Percentiles rank a stretch among this genome's conserved stretches.
Evolutionary conservation across 345 rosid genomes (phyloP).

Genomic region (Adansonia digitata): DNA sequence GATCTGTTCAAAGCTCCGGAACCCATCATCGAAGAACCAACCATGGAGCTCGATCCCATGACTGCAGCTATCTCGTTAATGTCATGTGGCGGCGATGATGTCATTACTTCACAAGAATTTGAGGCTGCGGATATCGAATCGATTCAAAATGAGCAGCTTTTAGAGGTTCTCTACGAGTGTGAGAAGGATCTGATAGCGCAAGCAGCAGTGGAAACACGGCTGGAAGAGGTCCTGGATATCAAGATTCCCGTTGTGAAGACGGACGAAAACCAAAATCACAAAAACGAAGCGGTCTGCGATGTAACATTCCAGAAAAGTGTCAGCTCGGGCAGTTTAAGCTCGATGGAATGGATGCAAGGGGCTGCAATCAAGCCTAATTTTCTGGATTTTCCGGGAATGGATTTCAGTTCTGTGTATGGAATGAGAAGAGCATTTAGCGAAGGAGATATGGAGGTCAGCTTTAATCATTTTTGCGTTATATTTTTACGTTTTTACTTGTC

Average conservation of each 20-base stretch:
- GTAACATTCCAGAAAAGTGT: conserved; percentile 51
- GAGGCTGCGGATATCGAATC: conserved; percentile 54
- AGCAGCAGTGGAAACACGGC: conserved; percentile 38
- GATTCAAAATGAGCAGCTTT: conserved; percentile 60
- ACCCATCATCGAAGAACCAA: conserved; percentile 66
- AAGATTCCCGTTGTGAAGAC: conserved; percentile 44
- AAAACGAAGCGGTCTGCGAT: conserved; percentile 33
- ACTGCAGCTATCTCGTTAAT: conserved; percentile 74
- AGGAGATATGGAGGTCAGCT: conserved; percentile 86
- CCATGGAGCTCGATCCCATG: conserved; percentile 57
- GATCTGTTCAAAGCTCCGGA: conserved; percentile 92
- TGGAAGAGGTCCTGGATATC: conserved; percentile 56
- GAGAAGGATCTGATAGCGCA: conserved; percentile 77
- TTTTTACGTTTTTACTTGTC: neutral
- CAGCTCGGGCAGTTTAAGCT: conserved; percentile 71
- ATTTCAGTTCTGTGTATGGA: conserved; percentile 61
- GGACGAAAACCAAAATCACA: conserved; percentile 40
- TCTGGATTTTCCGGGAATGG: conserved; percentile 55
- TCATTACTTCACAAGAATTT: conserved; percentile 51
- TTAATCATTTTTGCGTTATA: neutral
- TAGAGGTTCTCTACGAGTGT: conserved; percentile 73
- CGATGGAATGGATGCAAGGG: conserved; percentile 65
- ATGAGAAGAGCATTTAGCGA: conserved; percentile 94
- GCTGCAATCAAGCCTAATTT: conserved; percentile 48
- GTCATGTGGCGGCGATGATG: conserved; percentile 68